A percentile compares a stretch with the other conserved stretches of the same genome.
Evolutionary conservation across 306 rosid genomes (phyloP).

Genomic region (Glycine latifolia): DNA sequence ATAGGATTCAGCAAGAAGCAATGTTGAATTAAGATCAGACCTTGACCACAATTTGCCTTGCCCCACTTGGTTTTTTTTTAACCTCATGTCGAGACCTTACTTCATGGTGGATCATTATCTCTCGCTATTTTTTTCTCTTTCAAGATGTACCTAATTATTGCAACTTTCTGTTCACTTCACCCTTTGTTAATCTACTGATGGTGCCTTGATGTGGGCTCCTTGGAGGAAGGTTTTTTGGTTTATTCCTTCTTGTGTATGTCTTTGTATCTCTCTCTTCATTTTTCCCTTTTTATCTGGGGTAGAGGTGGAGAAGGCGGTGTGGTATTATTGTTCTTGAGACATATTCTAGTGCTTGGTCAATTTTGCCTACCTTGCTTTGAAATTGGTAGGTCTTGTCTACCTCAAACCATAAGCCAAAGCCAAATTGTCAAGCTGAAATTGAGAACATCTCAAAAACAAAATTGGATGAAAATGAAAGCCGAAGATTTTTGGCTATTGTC

Average conservation of each 20-base stretch:
- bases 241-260: constrained; percentile 44
- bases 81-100: constrained; percentile 28
- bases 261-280: constrained; percentile 14
- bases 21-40: constrained; percentile 51
- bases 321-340: constrained; percentile 37
- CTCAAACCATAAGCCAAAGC: constrained; percentile 44
- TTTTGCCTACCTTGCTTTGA: constrained; percentile 47
- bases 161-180: constrained; percentile 38
- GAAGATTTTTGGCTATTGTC: constrained; percentile 18
- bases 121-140: constrained; percentile 21
- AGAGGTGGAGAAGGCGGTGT: constrained; percentile 25
- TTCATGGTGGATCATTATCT: constrained; percentile 40
- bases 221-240: constrained; percentile 54
- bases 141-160: constrained; percentile 60
- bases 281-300: constrained; percentile 22
- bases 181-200: constrained; percentile 47
- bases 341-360: constrained; percentile 40
- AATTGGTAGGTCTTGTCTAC: constrained; percentile 43
- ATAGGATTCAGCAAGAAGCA: constrained; percentile 78
- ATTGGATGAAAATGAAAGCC: constrained; percentile 44
- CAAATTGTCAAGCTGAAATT: constrained; percentile 49
- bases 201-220: constrained; percentile 49
- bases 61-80: constrained; percentile 31
- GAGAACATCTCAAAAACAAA: constrained; percentile 44
- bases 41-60: constrained; percentile 27